Conservation (phyloP, 2,329 filamentous ascomycete genomes). For the Epichloe scottii region DNA sequence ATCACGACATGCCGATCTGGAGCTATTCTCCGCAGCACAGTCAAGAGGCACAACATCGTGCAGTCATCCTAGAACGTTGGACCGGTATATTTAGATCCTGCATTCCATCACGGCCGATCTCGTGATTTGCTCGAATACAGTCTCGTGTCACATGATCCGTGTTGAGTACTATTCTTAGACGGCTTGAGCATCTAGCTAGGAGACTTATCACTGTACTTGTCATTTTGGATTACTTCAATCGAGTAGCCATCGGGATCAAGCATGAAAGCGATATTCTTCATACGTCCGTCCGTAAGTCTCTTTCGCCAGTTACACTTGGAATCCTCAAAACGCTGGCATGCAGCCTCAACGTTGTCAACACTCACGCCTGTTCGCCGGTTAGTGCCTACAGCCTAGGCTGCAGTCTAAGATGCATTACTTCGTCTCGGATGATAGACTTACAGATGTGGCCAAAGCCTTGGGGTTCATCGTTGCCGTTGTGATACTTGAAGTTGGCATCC, state of each 20-base stretch:
- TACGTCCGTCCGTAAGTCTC: conserved; percentile 76
- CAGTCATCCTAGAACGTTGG: neutral
- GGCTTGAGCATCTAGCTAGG: neutral
- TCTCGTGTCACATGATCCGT: neutral
- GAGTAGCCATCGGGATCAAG: conserved; percentile 82
- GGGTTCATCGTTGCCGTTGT: conserved; percentile 82
- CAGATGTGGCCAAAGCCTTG: conserved; percentile 94
- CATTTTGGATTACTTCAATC: conserved; percentile 70
- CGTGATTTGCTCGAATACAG: neutral
- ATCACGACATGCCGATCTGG: no score
- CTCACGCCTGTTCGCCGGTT: conserved; percentile 45
- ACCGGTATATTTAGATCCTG: no score
- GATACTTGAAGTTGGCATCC: conserved; percentile 71
- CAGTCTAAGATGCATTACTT: neutral
- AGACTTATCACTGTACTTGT: conserved; percentile 23
- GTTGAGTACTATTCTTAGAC: neutral
- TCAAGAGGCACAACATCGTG: no score
- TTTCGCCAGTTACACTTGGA: conserved; percentile 87
- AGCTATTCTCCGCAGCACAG: no score
- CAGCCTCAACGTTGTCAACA: conserved; percentile 80
- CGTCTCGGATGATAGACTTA: conserved; percentile 26
- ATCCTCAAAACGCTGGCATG: conserved; percentile 75
- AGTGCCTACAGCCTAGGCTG: conserved; percentile 6
- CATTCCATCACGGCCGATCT: neutral
- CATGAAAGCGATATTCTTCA: conserved; percentile 90